Base-by-base conservation (phyloP, 2,329 filamentous ascomycete species). In the Dothistroma pini region DNA sequence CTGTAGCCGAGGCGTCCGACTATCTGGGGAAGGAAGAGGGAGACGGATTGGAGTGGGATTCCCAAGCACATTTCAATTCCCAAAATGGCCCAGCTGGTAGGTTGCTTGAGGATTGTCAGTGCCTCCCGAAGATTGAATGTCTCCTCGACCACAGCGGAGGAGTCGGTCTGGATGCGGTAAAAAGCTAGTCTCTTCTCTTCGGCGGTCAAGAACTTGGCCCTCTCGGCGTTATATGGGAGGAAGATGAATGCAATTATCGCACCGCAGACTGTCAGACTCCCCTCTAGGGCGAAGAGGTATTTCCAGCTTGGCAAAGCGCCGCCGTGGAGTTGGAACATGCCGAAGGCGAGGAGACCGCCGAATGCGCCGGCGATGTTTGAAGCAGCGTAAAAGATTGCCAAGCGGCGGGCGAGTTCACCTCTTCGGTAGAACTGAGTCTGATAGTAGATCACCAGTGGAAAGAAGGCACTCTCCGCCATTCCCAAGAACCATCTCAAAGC, bases 301-400 rank as follows among this genome's bases (percentile, higher is more conserved):
- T 84, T 78, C 86, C 86, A 89, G 38, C 76, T 81, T 25, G 75
- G 75, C 48, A 85, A 74, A 0, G 80, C 80, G 1, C 78, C 78
- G 49, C 75, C 71, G 41, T 80, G 66, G 67, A 86, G 84, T 29
- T 85, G 84, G 72, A 88, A 89, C 7, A 85, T 82, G 3, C 82
- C 84, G 61, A 83, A 87, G 0, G 84, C 79, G 14, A 87, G 76
- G 0, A 87, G 74, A 4, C 84, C 84, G 0, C 81, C 82, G 67
- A 88, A 89, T 2, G 86, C 86, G 60, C 84, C 86, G 22, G 89
- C 89, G 61, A 93, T 89, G 69, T 88, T 89, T 25, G 84, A 86
- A 0, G 89, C 89, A 0, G 89, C 89, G 68, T 92, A 93, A 76
- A 91, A 91, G 61, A 91, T 77, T 38, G 88, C 88, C 1, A 91